These are phyloP conservation scores for Solanum sparsipilum DNA, from an alignment of 257 asterid species.

Conservation along the genomic window DNA sequence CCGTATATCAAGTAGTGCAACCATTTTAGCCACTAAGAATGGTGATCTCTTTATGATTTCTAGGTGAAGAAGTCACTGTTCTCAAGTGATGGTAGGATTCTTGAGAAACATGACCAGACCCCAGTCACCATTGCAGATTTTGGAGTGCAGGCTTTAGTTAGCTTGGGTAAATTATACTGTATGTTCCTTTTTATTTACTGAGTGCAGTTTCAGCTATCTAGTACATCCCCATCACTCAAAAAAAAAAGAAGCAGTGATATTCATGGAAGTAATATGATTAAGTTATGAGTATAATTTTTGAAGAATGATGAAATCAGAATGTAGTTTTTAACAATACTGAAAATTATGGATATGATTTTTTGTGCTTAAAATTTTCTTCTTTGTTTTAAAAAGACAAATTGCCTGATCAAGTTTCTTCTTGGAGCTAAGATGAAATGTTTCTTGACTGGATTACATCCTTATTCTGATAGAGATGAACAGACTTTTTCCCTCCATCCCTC, in stretches of 20 bases:
- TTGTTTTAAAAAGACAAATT: not conserved
- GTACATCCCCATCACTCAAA: not conserved
- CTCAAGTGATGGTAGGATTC: conserved; percentile 43
- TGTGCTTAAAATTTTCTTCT: not conserved
- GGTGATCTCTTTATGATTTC: not conserved
- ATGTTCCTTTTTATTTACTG: not conserved
- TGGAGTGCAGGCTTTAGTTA: conserved; percentile 94
- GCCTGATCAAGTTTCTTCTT: not conserved
- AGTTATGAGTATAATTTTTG: not conserved
- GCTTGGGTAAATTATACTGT: conserved; percentile 49
- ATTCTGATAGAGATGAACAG: conserved; percentile 51
- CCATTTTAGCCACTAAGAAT: not conserved
- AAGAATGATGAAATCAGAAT: not conserved
- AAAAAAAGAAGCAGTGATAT: not conserved
- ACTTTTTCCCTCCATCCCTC: conserved; percentile 71
- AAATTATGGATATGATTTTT: not conserved
- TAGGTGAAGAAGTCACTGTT: conserved; percentile 76
- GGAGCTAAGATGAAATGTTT: not conserved
- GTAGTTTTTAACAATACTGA: not conserved
- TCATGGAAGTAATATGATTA: not conserved
- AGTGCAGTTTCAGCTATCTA: not conserved
- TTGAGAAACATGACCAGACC: conserved; percentile 67
- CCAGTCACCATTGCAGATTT: conserved; percentile 96
- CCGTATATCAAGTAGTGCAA: not conserved
- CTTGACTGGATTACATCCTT: not conserved